Evolutionary conservation across 2,329 filamentous ascomycete species (phyloP), one percentile per base, ranked within the genome.

Genomic region (Aureobasidium melanogenum): DNA sequence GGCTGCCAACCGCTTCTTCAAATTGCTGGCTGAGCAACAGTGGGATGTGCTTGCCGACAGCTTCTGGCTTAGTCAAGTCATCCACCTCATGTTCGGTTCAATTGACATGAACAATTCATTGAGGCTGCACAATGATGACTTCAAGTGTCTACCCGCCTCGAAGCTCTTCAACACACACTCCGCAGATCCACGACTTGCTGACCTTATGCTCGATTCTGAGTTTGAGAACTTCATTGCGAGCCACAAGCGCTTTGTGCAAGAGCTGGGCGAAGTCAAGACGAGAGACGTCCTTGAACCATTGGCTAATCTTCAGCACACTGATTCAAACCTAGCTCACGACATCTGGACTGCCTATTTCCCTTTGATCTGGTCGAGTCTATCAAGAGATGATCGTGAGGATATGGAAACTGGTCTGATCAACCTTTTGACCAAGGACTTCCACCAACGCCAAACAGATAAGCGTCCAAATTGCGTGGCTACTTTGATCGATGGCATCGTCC

Each of bases 61-160:
- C 1, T 99, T 96, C 77, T 99, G 95, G 95, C 79, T 99, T 54
- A 88, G 91, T 43, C 94, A 99, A 74, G 93, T 95, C 36, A 91
- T 91, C 19, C 94, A 99, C 69, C 80, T 99, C 43, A 84, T 99
- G 61, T 84, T 99, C 65, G 92, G 94, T 17, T 92, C 90, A 7
- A 83, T 97, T 44, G 94, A 99, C 71, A 87, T 90, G 80, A 90
- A 88, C 66, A 82, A 83, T n/a, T 80, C 83, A 15, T 84, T 91
- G 32, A 88, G 91, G 66, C 80, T 99, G 56, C 87, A 97, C 67
- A 72, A 81, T 0, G 90, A 95, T 12, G 94, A 99, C 73, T 93
- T 96, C 75, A 88, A 84, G 61, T 82, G 90, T 9, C 83, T 90
- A 65, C 84, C 89, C 1, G 79, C 88, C 7, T 91, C 89, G 9